Evolutionary conservation across 768 basidiomycete species (phyloP), one percentile per base, ranked within the genome.

Genomic region (Leccinum broughii): DNA sequence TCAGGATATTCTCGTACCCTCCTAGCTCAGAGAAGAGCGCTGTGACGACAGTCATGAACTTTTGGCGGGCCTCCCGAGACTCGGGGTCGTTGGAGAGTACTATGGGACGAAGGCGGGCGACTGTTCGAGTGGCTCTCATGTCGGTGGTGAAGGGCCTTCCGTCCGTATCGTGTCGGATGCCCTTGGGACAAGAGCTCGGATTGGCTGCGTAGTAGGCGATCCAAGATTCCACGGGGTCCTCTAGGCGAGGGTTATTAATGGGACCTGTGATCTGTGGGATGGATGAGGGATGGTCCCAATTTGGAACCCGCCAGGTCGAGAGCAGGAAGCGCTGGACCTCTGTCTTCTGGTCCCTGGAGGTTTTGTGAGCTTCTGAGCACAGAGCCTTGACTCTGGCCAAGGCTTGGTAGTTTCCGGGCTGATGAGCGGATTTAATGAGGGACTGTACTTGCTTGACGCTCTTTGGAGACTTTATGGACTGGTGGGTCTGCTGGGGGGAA

Each of bases 181-280:
- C 81, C 57, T 77, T 78, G 9, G 81, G 81, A 72, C 80, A 82
- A 1, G 80, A 81, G 55, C 73, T 75, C 9, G 72, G 77, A 58
- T 82, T 79, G 32, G 72, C 70, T 8, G 77, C 67, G 58, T 81
- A 77, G 60, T 81, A 82, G 3, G 77, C 75, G 37, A 77, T 76
- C 81, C 81, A 82, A 28, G 70, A 72, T 52, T 80, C 78, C 7
- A 80, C 74, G 9, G 80, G 77, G 60, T 82, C 81, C 60, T 81
- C 77, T 52, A 78, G 68, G 11, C 78, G 78, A 54, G 81, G 81
- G 63, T 81, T 82, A 51, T 76, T 77, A 56, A 77, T 51, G 13
- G 67, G 63, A 22, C 6, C 55, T 34, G 67, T 65, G 58, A 63
- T 61, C 49, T 64, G 66, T 48, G 70, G 52, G 37, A 58, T 6